Base-by-base conservation (phyloP, 441 rosid species). In the Bruguiera hainesii region DNA sequence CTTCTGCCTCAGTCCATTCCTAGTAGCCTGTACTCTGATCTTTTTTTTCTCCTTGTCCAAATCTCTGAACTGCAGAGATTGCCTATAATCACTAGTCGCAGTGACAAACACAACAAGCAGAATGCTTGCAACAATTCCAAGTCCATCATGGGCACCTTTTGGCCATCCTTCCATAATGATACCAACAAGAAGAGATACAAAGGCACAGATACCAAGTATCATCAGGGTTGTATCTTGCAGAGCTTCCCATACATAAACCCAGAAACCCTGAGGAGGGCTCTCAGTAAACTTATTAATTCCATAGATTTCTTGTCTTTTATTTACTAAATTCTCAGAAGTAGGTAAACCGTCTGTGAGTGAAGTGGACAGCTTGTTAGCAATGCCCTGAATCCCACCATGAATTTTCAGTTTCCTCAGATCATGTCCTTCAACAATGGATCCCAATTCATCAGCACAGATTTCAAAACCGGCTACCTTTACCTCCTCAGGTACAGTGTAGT, bases 391-490 rank as follows among this genome's bases (percentile, higher is more conserved):
- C 29, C 90, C 94, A 68, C 90, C 94, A 74, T 94, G 99, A 72
- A 79, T 70, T 67, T 73, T 81, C 72, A 94, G 77, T 74, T 88
- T 91, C 78, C 91, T 94, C 60, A 86, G 73, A 61, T 94, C 98
- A 68, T 81, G 98, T 29, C 90, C 92, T 77, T 94, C 99, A 1
- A 90, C 89, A 63, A 94, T 83, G 16, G 97, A 87, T 64, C 88
- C 98, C 67, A 85, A 70, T 80, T 94, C 98, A 64, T 91, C 97
- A 33, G 97, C 87, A 76, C 96, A 87, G 73, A 94, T 88, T 76
- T 85, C 82, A 78, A 91, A 94, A 33, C 99, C 97, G 16, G 86
- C 93, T 35, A 76, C 82, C 60, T 81, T 77, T 26, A 94, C 97
- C 71, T 89, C 87, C 74, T 83, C 85, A 26, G 94, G 97, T 61